These are phyloP conservation scores for Suillus clintonianus DNA, from an alignment of 768 basidiomycete genomes.

Conservation along the genomic window DNA sequence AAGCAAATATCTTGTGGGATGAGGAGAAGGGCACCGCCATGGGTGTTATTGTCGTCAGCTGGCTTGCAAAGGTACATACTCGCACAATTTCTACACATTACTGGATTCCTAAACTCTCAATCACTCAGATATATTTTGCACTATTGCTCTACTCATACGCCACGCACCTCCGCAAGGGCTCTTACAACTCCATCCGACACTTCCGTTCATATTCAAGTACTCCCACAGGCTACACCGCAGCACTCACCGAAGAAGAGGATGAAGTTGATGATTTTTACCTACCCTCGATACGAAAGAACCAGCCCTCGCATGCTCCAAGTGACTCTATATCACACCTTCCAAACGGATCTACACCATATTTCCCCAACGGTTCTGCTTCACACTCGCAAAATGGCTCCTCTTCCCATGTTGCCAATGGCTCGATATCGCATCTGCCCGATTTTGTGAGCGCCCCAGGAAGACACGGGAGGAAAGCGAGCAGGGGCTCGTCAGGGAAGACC, in stretches of 20 bases:
- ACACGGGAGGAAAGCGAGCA: conserved; percentile 27
- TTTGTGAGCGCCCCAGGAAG: conserved; percentile 58
- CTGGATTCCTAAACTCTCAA: not conserved
- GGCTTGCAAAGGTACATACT: conserved; percentile 80
- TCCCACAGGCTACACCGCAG: conserved; percentile 26
- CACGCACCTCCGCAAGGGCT: conserved; percentile 86
- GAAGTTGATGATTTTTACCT: conserved; percentile 70
- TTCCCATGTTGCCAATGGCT: conserved; percentile 30
- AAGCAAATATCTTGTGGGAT: conserved; percentile 86
- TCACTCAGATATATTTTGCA: conserved; percentile 85
- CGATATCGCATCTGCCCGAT: conserved; percentile 60
- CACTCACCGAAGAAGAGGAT: conserved; percentile 57
- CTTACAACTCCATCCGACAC: conserved; percentile 76
- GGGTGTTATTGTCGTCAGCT: conserved; percentile 76
- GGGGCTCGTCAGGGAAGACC: conserved; percentile 25
- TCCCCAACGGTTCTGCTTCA: not conserved
- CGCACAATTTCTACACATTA: not conserved
- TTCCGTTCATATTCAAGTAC: conserved; percentile 23
- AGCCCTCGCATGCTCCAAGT: conserved; percentile 6
- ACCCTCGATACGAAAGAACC: conserved; percentile 54
- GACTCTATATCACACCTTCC: conserved; percentile 2
- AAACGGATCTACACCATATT: not conserved
- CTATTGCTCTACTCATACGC: conserved; percentile 91
- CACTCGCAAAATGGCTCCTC: not conserved
- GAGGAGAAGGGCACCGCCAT: conserved; percentile 85